These are phyloP conservation scores for Dactylellina leptospora DNA, from an alignment of 2,329 filamentous ascomycete genomes.

Conservation along the genomic window DNA sequence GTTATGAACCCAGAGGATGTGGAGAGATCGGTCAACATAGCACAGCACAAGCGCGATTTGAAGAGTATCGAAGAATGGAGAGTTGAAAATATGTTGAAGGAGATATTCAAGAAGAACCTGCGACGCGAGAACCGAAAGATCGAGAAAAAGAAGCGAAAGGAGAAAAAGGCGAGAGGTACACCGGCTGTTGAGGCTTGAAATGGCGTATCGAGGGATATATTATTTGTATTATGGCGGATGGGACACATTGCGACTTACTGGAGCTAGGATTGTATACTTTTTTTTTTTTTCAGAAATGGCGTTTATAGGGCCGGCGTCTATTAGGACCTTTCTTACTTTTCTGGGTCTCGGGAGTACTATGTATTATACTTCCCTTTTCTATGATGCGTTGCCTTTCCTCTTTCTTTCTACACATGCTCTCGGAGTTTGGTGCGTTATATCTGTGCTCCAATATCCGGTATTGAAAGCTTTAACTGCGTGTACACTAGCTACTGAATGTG, in stretches of 20 bases:
- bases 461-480: constrained; percentile 15
- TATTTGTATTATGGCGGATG: constrained; percentile 1
- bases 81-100: constrained; percentile 46
- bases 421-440: constrained; percentile 31
- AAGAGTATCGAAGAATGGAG: constrained; percentile 42
- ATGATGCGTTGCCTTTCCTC: background rate
- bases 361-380: background rate
- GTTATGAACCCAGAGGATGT: constrained; percentile 51
- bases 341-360: background rate
- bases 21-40: constrained; percentile 38
- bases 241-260: background rate
- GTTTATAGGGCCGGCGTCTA: background rate
- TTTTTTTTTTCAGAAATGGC: background rate
- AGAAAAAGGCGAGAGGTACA: constrained; percentile 33
- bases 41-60: constrained; percentile 42
- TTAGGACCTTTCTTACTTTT: background rate
- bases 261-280: too few relatives aligned
- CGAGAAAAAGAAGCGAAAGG: constrained; percentile 36
- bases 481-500: constrained; percentile 12
- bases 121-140: constrained; percentile 44
- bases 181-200: constrained; percentile 27
- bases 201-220: background rate
- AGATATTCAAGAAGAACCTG: constrained; percentile 46
- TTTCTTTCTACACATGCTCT: background rate
- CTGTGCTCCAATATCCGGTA: constrained; percentile 35